Percentiles rank a stretch among this genome's conserved stretches.
Conservation (phyloP, 495 filamentous ascomycete genomes). For the Trichoderma parareesei region DNA sequence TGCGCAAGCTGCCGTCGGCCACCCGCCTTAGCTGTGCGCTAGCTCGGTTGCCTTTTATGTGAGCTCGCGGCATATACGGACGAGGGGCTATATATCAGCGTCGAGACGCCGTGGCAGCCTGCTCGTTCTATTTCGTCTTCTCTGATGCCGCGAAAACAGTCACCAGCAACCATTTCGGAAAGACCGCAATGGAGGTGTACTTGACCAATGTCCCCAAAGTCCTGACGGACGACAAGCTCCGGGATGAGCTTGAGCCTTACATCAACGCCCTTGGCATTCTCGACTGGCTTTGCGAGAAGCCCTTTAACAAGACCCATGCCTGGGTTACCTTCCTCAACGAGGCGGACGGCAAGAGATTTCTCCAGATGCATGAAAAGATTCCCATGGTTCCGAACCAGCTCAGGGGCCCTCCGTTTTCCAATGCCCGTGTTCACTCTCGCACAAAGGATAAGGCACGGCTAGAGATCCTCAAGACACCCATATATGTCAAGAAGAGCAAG, state of each 20-base stretch:
- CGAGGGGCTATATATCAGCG: background rate
- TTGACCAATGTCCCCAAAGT: constrained; percentile 29
- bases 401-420: background rate
- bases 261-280: constrained; percentile 26
- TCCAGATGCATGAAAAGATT: constrained; percentile 19
- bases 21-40: background rate
- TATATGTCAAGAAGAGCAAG: constrained; percentile 9
- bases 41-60: background rate
- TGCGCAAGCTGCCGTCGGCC: background rate
- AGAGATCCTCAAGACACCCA: background rate
- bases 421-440: background rate
- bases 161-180: background rate
- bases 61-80: background rate
- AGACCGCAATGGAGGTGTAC: constrained; percentile 33
- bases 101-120: no score
- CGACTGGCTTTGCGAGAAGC: constrained; percentile 30
- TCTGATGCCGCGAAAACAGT: background rate
- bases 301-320: constrained; percentile 20
- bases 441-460: background rate
- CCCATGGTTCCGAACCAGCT: no score
- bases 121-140: background rate
- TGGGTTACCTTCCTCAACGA: constrained; percentile 30
- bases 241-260: constrained; percentile 24
- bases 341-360: constrained; percentile 30
- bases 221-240: constrained; percentile 25